These are phyloP conservation scores for Trichoderma polysporum DNA, from an alignment of 2,329 filamentous ascomycete genomes.

Conservation along the genomic window DNA sequence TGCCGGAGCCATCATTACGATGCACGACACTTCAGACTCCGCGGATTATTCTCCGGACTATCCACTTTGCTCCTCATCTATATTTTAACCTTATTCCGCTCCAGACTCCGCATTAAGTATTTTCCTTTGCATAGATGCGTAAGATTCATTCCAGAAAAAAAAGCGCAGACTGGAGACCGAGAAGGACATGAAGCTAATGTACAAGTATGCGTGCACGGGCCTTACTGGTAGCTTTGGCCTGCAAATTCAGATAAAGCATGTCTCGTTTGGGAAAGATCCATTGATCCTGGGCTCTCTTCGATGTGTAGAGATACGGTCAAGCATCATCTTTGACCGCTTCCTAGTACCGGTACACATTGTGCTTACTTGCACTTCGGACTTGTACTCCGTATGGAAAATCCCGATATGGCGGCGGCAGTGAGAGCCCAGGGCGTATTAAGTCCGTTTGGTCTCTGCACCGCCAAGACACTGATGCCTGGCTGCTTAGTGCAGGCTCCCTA, in stretches of 20 bases:
- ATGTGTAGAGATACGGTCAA: neutral
- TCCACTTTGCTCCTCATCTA: neutral
- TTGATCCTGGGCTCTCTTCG: neutral
- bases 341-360: neutral
- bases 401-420: too few relatives aligned
- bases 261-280: neutral
- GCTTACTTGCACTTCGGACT: too few relatives aligned
- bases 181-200: neutral
- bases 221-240: neutral
- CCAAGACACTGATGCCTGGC: too few relatives aligned
- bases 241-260: neutral
- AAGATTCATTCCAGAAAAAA: neutral
- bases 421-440: too few relatives aligned
- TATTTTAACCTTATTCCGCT: slow-evolving; percentile 1
- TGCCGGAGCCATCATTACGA: too few relatives aligned
- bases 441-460: too few relatives aligned
- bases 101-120: neutral
- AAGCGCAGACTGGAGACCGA: neutral
- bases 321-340: slow-evolving; percentile 2
- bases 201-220: neutral
- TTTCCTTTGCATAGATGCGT: neutral
- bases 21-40: too few relatives aligned
- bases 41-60: neutral
- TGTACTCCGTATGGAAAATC: too few relatives aligned
- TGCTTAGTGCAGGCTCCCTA: too few relatives aligned